Base-by-base conservation (phyloP, 495 filamentous ascomycete species). In the Daldinia decipiens region DNA sequence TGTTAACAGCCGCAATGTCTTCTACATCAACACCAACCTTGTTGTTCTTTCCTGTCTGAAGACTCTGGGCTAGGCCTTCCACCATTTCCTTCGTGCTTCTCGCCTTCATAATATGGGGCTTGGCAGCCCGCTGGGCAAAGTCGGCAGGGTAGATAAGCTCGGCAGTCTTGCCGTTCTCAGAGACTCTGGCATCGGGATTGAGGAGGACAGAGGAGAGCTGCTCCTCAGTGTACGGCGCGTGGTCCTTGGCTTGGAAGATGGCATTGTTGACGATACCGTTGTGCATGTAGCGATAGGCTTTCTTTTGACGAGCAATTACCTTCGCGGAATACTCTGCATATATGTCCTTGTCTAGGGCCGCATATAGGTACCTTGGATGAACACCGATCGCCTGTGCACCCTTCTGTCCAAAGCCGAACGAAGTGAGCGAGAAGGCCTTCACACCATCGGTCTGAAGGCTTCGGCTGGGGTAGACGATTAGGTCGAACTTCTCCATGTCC, bases 351-450 rank as follows among this genome's bases (percentile, higher is more conserved):
- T 98, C 94, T 34, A 99, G 92, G n/a, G 91, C 89, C 31, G 96
- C 95, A 77, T 90, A 99, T 61, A 99, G 89, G 79, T 98, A 99
- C 79, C 90, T 94, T 62, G 95, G 92, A 79, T 98, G 95, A 58
- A 99, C 91, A 82, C 95, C 96, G 77, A 99, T 94, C 51, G 91
- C 94, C 82, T 98, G 96, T 55, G 95, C 93, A 75, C 95, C 95
- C 88, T 98, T 98, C 81, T 99, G 95, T 65, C 95, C 95, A 84
- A 99, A 99, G 80, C 95, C 95, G 81, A 99, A 99, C 1, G 95
- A 99, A 13, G 96, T 99, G 60, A 99, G 91, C 0, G 93, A 97
- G 87, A 99, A 98, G 5, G 95, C 95, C 81, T 97, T 98, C 82
- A 99, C 84, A 60, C 96, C 95, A 75, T 98, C 95, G 29, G 95